Percentiles rank a stretch among this genome's conserved stretches.
phyloP scores from a whole-genome alignment of 495 filamentous ascomycete species.

The Tuber borchii region DNA sequence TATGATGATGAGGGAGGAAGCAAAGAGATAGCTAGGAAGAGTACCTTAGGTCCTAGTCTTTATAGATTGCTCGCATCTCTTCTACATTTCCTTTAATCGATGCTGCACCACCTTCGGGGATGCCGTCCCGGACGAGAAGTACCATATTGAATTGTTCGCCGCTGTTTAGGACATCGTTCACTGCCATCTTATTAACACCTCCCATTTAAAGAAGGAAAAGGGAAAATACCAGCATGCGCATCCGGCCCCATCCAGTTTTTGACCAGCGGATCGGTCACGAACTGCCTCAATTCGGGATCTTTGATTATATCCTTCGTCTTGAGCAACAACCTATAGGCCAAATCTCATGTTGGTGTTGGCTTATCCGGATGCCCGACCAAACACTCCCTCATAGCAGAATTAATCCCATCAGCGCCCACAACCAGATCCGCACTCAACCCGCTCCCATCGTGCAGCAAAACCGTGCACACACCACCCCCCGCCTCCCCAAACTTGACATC shows the following conservation, averaged over 20 bases:
- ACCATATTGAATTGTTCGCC: constrained; percentile 64
- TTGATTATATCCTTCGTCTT: constrained; percentile 51
- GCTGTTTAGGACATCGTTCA: constrained; percentile 57
- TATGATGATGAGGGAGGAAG: neutral
- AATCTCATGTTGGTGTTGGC: constrained; percentile 57
- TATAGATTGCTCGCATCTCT: constrained; percentile 60
- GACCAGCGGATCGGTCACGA: constrained; percentile 53
- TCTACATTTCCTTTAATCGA: constrained; percentile 54
- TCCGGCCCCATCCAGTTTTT: constrained; percentile 63
- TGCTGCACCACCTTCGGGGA: constrained; percentile 52
- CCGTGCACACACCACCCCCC: neutral
- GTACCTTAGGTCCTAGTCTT: constrained; percentile 52
- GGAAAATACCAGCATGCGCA: constrained; percentile 48
- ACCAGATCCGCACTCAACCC: constrained; percentile 49
- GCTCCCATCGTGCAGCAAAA: constrained; percentile 41
- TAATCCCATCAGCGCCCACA: constrained; percentile 56
- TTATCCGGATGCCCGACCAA: constrained; percentile 46
- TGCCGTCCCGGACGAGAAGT: constrained; percentile 61
- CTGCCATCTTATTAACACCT: constrained; percentile 27
- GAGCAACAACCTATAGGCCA: constrained; percentile 61
- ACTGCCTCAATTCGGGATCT: constrained; percentile 47
- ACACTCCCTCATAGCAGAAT: constrained; percentile 49
- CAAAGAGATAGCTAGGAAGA: neutral
- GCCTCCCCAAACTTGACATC: constrained; percentile 43
- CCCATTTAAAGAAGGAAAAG: neutral